Conservation (phyloP, 106 monocot genomes). For the Triglochin maritima region DNA sequence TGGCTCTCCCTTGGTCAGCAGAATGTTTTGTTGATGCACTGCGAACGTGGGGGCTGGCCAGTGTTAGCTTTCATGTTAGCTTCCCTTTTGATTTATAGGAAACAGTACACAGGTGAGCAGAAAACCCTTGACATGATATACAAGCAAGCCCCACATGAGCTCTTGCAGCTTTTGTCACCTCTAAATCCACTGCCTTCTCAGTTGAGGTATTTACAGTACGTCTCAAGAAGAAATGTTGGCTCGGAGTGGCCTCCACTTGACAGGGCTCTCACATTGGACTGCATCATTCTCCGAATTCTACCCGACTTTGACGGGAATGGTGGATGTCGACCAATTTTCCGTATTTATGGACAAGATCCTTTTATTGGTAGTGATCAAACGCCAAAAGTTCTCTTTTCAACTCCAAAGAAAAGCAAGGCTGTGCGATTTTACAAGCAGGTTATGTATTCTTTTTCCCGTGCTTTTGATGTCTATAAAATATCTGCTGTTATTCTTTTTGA, state of each 20-base stretch:
- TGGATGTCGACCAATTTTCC: slow-evolving; percentile 77
- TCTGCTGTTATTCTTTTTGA: too few species aligned
- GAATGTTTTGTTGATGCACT: slow-evolving; percentile 77
- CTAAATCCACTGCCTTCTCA: slow-evolving; percentile 89
- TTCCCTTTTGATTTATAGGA: slow-evolving; percentile 65
- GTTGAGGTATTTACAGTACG: slow-evolving; percentile 79
- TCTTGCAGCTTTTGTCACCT: slow-evolving; percentile 64
- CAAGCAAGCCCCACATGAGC: slow-evolving; percentile 75
- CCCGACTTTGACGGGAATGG: slow-evolving; percentile 64
- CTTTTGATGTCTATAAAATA: too few species aligned
- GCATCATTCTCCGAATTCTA: slow-evolving; percentile 65
- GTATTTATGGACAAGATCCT: slow-evolving; percentile 89
- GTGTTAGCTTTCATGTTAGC: slow-evolving; percentile 95
- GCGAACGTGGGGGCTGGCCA: slow-evolving; percentile 90
- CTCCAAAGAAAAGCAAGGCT: slow-evolving; percentile 59
- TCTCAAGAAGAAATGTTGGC: slow-evolving; percentile 92
- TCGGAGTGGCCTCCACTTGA: slow-evolving; percentile 86
- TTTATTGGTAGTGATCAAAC: slow-evolving; percentile 40
- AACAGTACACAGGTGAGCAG: slow-evolving; percentile 68
- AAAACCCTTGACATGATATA: slow-evolving; percentile 92
- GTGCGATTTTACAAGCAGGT: slow-evolving; percentile 74
- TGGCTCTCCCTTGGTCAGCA: slow-evolving; percentile 78
- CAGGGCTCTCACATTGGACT: slow-evolving; percentile 82
- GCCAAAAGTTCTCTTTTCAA: slow-evolving; percentile 78
- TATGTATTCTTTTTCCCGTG: neutral